Conservation (phyloP, 352 stramenopile species). For the Globisporangium nagaii region DNA sequence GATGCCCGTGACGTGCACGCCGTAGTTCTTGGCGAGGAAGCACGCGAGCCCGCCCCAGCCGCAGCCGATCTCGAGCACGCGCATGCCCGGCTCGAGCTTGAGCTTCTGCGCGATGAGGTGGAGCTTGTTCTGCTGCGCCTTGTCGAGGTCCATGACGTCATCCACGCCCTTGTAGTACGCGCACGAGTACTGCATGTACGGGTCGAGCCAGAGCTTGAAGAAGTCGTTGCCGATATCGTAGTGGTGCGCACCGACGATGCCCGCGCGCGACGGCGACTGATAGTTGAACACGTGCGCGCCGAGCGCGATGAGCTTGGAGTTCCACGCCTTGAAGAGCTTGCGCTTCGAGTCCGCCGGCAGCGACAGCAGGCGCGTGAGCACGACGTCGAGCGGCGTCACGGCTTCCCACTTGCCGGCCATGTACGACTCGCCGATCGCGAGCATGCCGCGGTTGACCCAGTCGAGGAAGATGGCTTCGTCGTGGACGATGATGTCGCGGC, state of each 20-base stretch:
- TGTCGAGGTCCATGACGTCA: conserved; percentile 69
- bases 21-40: conserved; percentile 85
- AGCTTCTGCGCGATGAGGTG: conserved; percentile 85
- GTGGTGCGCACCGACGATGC: conserved; percentile 81
- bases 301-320: conserved; percentile 74
- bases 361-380: conserved; percentile 68
- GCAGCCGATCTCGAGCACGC: conserved; percentile 86
- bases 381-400: conserved; percentile 69
- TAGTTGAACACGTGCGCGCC: conserved; percentile 84
- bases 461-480: conserved; percentile 83
- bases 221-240: conserved; percentile 88
- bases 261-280: conserved; percentile 75
- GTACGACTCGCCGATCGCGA: conserved; percentile 85
- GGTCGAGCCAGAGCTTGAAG: conserved; percentile 86
- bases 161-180: conserved; percentile 78
- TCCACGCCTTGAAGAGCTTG: conserved; percentile 86
- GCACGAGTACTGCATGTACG: conserved; percentile 86
- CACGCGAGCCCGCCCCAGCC: conserved; percentile 86
- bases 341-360: conserved; percentile 68
- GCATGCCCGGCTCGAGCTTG: conserved; percentile 79
- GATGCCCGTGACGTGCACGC: conserved; percentile 84
- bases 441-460: conserved; percentile 81
- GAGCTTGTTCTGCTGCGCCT: conserved; percentile 84
- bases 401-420: conserved; percentile 86
- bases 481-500: conserved; percentile 76